Evolutionary conservation across 768 basidiomycete species (phyloP), one percentile per base, ranked within the genome.

Genomic region (Mycena maculata): DNA sequence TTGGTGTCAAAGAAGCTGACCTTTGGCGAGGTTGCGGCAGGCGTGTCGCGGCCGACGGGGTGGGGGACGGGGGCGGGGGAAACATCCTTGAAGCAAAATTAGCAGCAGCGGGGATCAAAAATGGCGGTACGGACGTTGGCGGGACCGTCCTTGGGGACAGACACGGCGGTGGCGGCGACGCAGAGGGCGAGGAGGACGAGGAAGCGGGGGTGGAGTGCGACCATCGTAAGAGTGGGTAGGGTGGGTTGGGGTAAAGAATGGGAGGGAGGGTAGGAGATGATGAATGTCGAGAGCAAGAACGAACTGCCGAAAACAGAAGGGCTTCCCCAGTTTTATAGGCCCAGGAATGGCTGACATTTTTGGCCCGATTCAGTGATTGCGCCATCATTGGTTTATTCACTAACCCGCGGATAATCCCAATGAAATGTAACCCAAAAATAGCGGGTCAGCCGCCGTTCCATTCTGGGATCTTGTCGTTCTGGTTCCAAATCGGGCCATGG

Each of bases 131-230:
- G 12, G 11, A 38, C 54, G 20, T 62, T 25, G 0, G n/a, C 10
- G 39, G 23, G 33, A n/a, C n/a, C n/a, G 33, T 36, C 28, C 47
- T 4, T 1, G 57, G 33, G 49, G 39, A 42, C 8, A 18, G 36
- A 45, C n/a, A 50, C 11, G 55, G 38, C 55, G 49, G 54, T 49
- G 48, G 65, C 65, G 20, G 30, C 33, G 56, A 33, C 42, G 42
- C 66, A 68, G 60, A 68, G 60, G 49, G 30, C 60, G 49, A 59
- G 55, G 49, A 68, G 60, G 60, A 44, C 47, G 56, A 68, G 56
- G 66, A 68, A 68, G 42, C 66, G 66, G 55, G 60, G 48, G 25
- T 62, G 48, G 47, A 68, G 23, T 8, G 60, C 65, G 23, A 68
- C 41, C 66, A 68, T 68, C 11, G 66, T 62, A n/a, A n/a, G n/a